Conservation (phyloP, 129 eudicot genomes). For the Centrapalus pauciflorus region DNA sequence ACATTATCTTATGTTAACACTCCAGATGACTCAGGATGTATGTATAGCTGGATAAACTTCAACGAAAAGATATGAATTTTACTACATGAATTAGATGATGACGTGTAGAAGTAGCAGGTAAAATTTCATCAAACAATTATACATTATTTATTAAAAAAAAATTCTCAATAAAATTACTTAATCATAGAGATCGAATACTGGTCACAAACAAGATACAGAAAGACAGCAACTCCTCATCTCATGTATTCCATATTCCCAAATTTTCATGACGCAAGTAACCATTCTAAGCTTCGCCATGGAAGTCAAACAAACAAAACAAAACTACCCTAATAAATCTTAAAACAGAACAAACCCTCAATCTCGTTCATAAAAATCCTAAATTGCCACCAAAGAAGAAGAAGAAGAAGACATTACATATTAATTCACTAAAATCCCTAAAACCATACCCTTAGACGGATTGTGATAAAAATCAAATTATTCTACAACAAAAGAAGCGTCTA, state of each 20-base stretch:
- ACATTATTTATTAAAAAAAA: too few species aligned
- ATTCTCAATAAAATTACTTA: neutral
- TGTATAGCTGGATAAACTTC: too few species aligned
- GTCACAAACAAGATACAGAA: neutral
- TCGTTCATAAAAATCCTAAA: neutral
- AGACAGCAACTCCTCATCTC: neutral
- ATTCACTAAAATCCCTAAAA: constrained; percentile 4
- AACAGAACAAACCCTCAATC: neutral
- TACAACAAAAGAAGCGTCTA: neutral
- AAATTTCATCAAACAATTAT: too few species aligned
- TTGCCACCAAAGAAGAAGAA: neutral
- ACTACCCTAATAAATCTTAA: neutral
- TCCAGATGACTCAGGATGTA: neutral
- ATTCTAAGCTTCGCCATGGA: neutral
- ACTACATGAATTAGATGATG: too few species aligned
- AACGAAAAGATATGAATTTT: too few species aligned
- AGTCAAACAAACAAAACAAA: neutral
- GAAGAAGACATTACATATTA: too few species aligned
- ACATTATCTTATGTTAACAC: neutral
- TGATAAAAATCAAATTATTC: neutral
- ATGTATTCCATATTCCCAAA: neutral
- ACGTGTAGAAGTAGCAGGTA: too few species aligned
- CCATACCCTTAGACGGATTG: neutral
- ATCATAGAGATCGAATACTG: neutral
- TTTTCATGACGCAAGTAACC: constrained; percentile 1